Base-by-base conservation (phyloP, 179 eudicot species). In the Spergularia azorica region DNA sequence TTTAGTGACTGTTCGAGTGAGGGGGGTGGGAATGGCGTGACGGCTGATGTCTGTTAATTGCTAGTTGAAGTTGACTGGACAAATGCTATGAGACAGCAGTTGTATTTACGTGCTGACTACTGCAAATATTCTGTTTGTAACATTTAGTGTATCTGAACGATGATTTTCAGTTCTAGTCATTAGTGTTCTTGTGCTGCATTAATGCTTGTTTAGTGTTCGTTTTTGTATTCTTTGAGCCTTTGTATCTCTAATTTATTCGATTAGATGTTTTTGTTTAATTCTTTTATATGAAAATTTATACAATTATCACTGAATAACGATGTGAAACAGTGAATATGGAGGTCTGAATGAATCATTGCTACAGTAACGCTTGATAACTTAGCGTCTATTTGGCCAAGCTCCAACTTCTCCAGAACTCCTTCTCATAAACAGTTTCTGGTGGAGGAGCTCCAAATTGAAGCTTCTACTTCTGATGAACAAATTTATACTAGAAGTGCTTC, bases 31-130 rank as follows among this genome's bases (percentile, higher is more conserved):
- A 1, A 26, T 26, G 32, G 32, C 32, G 32, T 43, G 48, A 5
- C 48, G 8, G 48, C 48, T 43, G 32, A 26, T 26, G 32, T 26
- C 2, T 26, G 32, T 26, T 54, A 55, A 13, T 70, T 70, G 63
- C 39, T 55, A 70, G 14, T 70, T 55, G 61, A 55, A 52, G 74
- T 70, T 70, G 74, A 70, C 62, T 32, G 48, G 62, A 36, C n/a
- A 70, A 52, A 16, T 70, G 55, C 21, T 41, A n/a, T 46, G 62
- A 8, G 39, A 60, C 18, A 67, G 38, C 48, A 48, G 26, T 9
- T 67, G 20, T 67, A 67, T 11, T 46, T 67, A 50, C 9, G 14
- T 9, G 16, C 18, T 67, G 56, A 32, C 13, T 46, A 48, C 6
- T 20, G 62, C 62, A 58, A 58, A 15, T 2, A 15, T 8, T 5